Conservation (phyloP, 148 eudicot genomes). For the Fallopia convolvulus region DNA sequence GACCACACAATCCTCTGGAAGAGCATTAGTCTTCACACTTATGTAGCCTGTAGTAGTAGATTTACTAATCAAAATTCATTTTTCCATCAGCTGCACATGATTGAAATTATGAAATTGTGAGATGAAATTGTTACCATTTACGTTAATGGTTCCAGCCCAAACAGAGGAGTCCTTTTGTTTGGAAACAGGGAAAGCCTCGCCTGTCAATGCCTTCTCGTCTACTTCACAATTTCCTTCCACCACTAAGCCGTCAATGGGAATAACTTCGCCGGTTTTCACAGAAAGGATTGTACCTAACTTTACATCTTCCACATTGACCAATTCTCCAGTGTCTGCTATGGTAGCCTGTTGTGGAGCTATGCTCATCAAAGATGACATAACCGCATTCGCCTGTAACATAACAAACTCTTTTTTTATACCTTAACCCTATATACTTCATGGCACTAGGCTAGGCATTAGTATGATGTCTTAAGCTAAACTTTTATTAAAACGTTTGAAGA, state of each 20-base stretch:
- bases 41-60: conserved; percentile 47
- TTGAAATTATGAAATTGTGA: background rate
- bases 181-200: conserved; percentile 80
- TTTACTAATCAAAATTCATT: background rate
- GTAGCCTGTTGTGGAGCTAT: conserved; percentile 53
- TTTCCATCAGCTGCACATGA: background rate
- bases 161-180: conserved; percentile 64
- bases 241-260: conserved; percentile 64
- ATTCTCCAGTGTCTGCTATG: conserved; percentile 52
- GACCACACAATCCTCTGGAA: conserved; percentile 79
- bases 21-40: conserved; percentile 53
- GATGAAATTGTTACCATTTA: conserved; percentile 45
- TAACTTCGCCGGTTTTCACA: conserved; percentile 51
- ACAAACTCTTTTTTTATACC: background rate
- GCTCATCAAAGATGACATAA: conserved; percentile 48
- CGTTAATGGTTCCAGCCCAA: conserved; percentile 87
- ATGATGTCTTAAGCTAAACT: background rate
- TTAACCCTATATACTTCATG: background rate
- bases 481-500: background rate
- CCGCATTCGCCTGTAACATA: conserved; percentile 41
- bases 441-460: background rate
- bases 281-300: conserved; percentile 34
- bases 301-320: conserved; percentile 40
- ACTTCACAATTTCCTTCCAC: conserved; percentile 68
- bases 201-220: conserved; percentile 82